Evolutionary conservation across 1,284 basidiomycete species (phyloP).

Genomic region (Peniophora sp.): DNA sequence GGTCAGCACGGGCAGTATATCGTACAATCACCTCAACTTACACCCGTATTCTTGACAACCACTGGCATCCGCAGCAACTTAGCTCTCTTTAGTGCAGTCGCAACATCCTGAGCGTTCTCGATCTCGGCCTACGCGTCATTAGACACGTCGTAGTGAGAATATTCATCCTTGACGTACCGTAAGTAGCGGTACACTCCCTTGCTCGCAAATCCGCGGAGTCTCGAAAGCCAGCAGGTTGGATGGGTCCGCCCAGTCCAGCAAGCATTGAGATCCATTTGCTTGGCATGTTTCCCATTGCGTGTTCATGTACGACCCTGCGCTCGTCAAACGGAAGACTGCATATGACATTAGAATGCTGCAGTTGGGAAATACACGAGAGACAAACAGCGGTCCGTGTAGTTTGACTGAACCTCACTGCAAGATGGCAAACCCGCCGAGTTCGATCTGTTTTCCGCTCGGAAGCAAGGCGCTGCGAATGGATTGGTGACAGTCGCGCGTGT

Average conservation of each 20-base stretch:
- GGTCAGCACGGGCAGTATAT: no score
- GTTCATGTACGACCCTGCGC: slow-evolving; percentile 10
- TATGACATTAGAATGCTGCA: background rate
- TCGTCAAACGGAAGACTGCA: background rate
- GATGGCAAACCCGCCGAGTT: background rate
- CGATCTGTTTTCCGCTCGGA: background rate
- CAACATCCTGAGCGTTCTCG: background rate
- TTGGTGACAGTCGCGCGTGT: background rate
- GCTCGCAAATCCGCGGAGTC: slow-evolving; percentile 2
- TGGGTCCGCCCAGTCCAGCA: slow-evolving; percentile 11
- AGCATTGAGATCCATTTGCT: slow-evolving; percentile 9
- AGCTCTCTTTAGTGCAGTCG: background rate
- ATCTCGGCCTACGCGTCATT: background rate
- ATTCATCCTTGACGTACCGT: slow-evolving; percentile 3
- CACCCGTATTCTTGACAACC: background rate
- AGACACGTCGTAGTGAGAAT: background rate
- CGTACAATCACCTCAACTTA: background rate
- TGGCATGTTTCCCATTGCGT: slow-evolving; percentile 20
- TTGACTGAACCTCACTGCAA: background rate
- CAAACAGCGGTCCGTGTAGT: background rate
- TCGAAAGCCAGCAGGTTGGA: slow-evolving; percentile 5
- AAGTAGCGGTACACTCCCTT: slow-evolving; percentile 9
- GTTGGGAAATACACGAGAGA: background rate
- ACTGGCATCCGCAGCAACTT: background rate
- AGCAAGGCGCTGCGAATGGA: background rate